Percentiles rank a stretch among this genome's conserved stretches.
phyloP scores from a whole-genome alignment of 164 flowering plant genomes.

The Chimonanthus salicifolius region DNA sequence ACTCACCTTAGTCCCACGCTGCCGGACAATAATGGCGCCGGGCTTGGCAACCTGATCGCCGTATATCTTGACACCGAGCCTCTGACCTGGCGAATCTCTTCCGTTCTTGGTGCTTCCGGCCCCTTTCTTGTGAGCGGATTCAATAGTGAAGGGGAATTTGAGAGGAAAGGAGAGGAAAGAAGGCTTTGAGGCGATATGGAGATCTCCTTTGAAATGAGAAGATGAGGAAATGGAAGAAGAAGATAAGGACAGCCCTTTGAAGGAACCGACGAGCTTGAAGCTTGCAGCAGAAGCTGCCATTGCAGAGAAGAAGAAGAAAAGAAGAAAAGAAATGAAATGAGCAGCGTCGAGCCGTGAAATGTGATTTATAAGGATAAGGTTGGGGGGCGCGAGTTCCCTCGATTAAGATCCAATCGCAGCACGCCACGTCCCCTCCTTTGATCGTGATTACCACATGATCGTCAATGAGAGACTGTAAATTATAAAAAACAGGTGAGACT shows the following conservation, averaged over 20 bases:
- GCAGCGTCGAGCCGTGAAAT: not conserved
- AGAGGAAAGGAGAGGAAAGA: conserved; percentile 32
- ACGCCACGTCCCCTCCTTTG: too few species aligned
- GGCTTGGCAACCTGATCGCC: conserved; percentile 94
- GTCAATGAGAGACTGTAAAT: too few species aligned
- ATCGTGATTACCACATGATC: too few species aligned
- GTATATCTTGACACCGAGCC: conserved; percentile 88
- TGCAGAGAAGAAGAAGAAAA: not conserved
- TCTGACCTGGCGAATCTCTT: conserved; percentile 73
- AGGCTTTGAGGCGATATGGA: conserved; percentile 13
- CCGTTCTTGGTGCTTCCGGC: conserved; percentile 97
- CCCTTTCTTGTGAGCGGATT: conserved; percentile 92
- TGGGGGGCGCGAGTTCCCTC: too few species aligned
- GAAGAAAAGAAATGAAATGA: not conserved
- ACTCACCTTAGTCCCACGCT: conserved; percentile 83
- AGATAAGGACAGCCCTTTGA: conserved; percentile 48
- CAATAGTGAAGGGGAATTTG: conserved; percentile 49
- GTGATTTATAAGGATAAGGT: too few species aligned
- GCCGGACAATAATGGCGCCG: conserved; percentile 83
- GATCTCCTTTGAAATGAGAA: conserved; percentile 45
- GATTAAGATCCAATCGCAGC: too few species aligned
- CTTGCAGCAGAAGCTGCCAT: conserved; percentile 33
- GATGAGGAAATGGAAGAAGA: conserved; percentile 48
- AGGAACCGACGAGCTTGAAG: conserved; percentile 49
- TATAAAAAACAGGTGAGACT: too few species aligned